phyloP scores from a whole-genome alignment of 148 eudicot genomes.

The Hydrangea macrophylla region DNA sequence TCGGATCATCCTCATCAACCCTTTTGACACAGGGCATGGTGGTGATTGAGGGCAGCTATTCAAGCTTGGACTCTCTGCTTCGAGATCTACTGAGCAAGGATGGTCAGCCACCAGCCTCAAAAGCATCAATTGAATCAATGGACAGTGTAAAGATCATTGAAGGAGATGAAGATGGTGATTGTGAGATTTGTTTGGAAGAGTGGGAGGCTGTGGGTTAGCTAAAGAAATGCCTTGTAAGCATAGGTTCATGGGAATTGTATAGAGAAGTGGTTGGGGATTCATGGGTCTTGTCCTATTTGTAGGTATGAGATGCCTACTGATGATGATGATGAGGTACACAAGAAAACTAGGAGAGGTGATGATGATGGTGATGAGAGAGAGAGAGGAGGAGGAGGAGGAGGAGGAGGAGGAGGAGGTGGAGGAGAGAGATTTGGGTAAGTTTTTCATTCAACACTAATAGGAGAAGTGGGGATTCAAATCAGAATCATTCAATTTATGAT shows the following conservation, averaged over 20 bases:
- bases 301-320: constrained; percentile 56
- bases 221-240: constrained; percentile 79
- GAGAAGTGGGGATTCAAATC: not conserved
- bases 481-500: not conserved
- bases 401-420: too few relatives aligned
- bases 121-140: too few relatives aligned
- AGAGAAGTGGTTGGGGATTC: constrained; percentile 73
- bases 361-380: constrained; percentile 11
- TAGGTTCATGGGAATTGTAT: constrained; percentile 60
- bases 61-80: too few relatives aligned
- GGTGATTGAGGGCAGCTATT: constrained; percentile 33
- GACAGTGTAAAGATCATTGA: constrained; percentile 40
- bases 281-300: too few relatives aligned
- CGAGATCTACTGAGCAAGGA: too few relatives aligned
- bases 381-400: too few relatives aligned
- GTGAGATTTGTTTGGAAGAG: constrained; percentile 62
- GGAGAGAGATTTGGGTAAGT: too few relatives aligned
- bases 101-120: too few relatives aligned
- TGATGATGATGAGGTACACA: constrained; percentile 22
- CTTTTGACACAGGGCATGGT: constrained; percentile 40
- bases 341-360: constrained; percentile 11
- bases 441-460: too few relatives aligned
- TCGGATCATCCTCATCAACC: constrained; percentile 42
- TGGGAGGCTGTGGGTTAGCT: constrained; percentile 26
- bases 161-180: constrained; percentile 31